Conservation (phyloP, 441 rosid genomes). For the Euphorbia schlechtendalii region DNA sequence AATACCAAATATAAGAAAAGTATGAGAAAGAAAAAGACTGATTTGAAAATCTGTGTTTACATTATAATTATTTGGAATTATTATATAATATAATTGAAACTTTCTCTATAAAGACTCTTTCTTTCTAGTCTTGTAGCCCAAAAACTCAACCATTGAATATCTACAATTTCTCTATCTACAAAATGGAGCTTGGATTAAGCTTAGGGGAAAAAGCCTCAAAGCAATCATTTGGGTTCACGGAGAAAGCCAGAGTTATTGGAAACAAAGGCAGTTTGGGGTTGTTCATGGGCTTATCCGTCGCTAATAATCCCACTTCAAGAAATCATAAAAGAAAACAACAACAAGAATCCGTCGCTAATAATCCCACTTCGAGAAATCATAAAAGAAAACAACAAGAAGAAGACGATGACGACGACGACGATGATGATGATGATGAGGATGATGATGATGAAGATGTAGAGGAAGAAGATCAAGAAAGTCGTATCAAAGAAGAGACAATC, state of each 20-base stretch:
- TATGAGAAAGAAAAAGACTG: not conserved
- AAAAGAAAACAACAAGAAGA: not conserved
- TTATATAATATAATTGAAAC: not conserved
- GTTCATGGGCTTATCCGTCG: conserved; percentile 25
- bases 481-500: not conserved
- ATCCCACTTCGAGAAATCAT: conserved; percentile 2
- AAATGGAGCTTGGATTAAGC: conserved; percentile 40
- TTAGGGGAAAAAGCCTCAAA: conserved; percentile 31
- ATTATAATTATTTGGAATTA: conserved; percentile 5
- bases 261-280: conserved; percentile 16
- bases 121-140: not conserved
- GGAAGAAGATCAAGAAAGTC: not conserved
- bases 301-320: conserved; percentile 8
- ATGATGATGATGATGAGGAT: not conserved
- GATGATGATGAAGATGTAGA: not conserved
- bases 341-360: conserved; percentile 12
- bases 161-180: not conserved
- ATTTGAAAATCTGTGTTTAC: not conserved
- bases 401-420: not conserved
- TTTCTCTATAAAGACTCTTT: conserved; percentile 20
- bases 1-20: not conserved
- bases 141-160: not conserved
- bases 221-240: conserved; percentile 24
- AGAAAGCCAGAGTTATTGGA: conserved; percentile 13
- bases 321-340: not conserved